Evolutionary conservation across 768 basidiomycete genomes (phyloP), one percentile per base, ranked within the genome.

Genomic region (Lactarius tabidus): DNA sequence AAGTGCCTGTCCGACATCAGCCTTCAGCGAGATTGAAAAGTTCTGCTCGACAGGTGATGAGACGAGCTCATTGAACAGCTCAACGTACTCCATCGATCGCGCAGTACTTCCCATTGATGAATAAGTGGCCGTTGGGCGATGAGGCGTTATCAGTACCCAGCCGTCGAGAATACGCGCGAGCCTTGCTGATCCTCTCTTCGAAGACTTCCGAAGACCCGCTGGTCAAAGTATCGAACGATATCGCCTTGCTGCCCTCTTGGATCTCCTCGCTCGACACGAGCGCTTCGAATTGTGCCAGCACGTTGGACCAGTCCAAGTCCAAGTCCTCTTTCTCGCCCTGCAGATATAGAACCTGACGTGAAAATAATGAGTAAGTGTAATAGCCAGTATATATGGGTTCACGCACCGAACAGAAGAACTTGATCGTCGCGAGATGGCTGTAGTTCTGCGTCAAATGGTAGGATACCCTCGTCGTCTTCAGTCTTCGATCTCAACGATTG

Each of bases 1-100:
- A 63, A 91, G 71, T 70, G 91, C 89, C 18, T 75, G 73, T 3
- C 72, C 75, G 29, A 86, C 72, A 69, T 90, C 90, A 0, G 68
- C 74, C 71, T 91, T 89, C 65, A 94, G 78, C 45, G 75, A 72
- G n/a, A 79, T 77, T 62, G 89, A 73, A 74, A 93, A 90, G 28
- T 83, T 81, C 90, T 95, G 69, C 15, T 31, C 59, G 52, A 31
- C 20, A 4, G n/a, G 26, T 26, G 26, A 64, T 23, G 20, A 55
- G 41, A 6, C 33, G 2, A 48, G 23, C 7, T 17, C 36, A 1
- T 20, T 20, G 5, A 20, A 15, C 38, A 31, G 12, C 20, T 51
- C 6, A 41, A 58, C 69, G 33, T 39, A 71, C 61, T 57, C 63
- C 56, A 28, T 65, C 55, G 23, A 41, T 9, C 9, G 31, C 45